Percentiles rank a stretch among this genome's conserved stretches.
These are phyloP conservation scores for Coprinopsis sp. DNA, from an alignment of 768 basidiomycete species.

Conservation along the genomic window DNA sequence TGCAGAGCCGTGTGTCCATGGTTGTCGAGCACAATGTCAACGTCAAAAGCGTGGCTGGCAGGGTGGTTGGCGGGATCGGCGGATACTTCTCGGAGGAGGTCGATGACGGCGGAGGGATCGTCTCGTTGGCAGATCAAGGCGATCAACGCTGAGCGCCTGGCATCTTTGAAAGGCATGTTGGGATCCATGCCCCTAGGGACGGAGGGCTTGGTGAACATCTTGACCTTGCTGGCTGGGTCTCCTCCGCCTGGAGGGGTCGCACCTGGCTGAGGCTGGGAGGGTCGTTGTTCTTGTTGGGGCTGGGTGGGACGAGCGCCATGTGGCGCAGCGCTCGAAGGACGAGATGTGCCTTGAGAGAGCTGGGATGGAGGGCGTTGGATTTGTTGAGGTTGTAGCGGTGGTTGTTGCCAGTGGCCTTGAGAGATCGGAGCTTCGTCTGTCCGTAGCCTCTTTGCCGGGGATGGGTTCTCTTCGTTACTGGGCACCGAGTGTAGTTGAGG, in stretches of 20 bases:
- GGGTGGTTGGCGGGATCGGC: slow-evolving; percentile 36
- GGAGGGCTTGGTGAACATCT: slow-evolving; percentile 44
- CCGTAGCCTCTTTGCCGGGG: slow-evolving; percentile 68
- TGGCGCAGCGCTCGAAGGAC: slow-evolving; percentile 37
- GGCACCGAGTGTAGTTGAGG: slow-evolving; percentile 49
- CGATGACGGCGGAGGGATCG: slow-evolving; percentile 57
- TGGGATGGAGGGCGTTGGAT: no score
- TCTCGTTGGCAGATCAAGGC: slow-evolving; percentile 67
- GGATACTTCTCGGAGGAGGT: slow-evolving; percentile 61
- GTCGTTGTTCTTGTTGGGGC: no score
- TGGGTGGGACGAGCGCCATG: slow-evolving; percentile 40
- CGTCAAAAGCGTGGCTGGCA: slow-evolving; percentile 46
- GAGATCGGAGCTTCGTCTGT: slow-evolving; percentile 42
- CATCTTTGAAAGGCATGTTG: slow-evolving; percentile 46
- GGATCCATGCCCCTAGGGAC: slow-evolving; percentile 50
- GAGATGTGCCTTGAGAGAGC: slow-evolving; percentile 40
- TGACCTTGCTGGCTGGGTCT: slow-evolving; percentile 39
- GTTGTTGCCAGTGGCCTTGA: slow-evolving; percentile 27
- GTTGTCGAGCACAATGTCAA: slow-evolving; percentile 88
- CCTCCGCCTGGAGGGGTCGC: no score
- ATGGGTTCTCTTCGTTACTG: slow-evolving; percentile 60
- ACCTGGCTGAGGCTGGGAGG: no score
- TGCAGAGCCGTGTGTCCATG: slow-evolving; percentile 94
- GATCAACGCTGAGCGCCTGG: slow-evolving; percentile 58
- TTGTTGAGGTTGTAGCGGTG: slow-evolving; percentile 8